Conservation (phyloP, 805 yeast species). For the Cyberlindnera petersonii region DNA sequence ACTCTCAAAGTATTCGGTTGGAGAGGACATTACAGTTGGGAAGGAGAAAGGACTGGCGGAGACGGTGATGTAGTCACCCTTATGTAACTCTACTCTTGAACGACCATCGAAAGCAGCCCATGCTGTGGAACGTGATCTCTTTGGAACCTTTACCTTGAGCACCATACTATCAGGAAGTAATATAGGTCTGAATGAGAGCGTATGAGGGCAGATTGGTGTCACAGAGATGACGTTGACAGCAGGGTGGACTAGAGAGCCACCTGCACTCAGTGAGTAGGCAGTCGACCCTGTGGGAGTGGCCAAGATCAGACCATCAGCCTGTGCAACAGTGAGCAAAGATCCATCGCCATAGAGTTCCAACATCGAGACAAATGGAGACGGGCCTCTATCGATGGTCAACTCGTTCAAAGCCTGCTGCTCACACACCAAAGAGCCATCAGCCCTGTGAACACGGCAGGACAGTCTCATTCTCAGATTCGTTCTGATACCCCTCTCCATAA, state of each 20-base stretch:
- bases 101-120: conserved; percentile 98
- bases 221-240: conserved; percentile 88
- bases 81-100: conserved; percentile 70
- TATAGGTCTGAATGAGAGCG: conserved; percentile 88
- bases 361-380: conserved; percentile 87
- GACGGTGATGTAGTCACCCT: conserved; percentile 83
- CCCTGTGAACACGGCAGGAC: conserved; percentile 66
- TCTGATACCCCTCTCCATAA: conserved; percentile 66
- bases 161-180: conserved; percentile 91
- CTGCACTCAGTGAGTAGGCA: conserved; percentile 92
- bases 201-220: conserved; percentile 96
- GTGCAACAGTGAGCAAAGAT: conserved; percentile 78
- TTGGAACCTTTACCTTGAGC: conserved; percentile 77
- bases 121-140: conserved; percentile 80
- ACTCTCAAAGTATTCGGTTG: conserved; percentile 77
- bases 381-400: conserved; percentile 88
- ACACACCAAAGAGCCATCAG: conserved; percentile 38
- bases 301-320: conserved; percentile 88
- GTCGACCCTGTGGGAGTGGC: conserved; percentile 97
- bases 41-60: conserved; percentile 88
- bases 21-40: conserved; percentile 80
- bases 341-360: conserved; percentile 88
- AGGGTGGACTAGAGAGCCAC: conserved; percentile 93
- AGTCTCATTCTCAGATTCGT: conserved; percentile 84
- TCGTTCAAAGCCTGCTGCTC: conserved; percentile 82